These are phyloP conservation scores for Coprinopsis marcescibilis DNA, from an alignment of 768 basidiomycete genomes.

Conservation along the genomic window DNA sequence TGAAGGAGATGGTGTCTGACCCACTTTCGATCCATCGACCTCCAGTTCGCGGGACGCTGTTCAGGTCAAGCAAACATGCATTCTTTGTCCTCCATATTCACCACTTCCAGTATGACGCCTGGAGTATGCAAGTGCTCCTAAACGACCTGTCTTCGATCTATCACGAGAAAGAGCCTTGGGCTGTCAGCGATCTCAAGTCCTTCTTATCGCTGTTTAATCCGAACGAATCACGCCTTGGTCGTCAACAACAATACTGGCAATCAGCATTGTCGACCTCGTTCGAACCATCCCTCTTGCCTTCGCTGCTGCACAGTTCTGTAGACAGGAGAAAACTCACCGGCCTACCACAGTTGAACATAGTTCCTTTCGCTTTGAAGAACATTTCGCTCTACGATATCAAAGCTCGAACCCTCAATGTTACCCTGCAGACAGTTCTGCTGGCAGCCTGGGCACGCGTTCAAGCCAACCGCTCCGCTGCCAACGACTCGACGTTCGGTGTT, in stretches of 20 bases:
- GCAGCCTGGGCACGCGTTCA: slow-evolving; percentile 40
- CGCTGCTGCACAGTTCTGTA: background rate
- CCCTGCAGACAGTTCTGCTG: slow-evolving; percentile 35
- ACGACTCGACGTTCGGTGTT: slow-evolving; percentile 33
- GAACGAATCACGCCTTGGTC: background rate
- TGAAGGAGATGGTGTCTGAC: slow-evolving; percentile 20
- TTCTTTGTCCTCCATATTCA: slow-evolving; percentile 31
- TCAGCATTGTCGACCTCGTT: slow-evolving; percentile 10
- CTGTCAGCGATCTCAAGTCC: slow-evolving; percentile 19
- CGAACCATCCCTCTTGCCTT: slow-evolving; percentile 15
- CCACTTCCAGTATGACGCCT: slow-evolving; percentile 48
- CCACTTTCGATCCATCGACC: slow-evolving; percentile 18
- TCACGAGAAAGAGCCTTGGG: slow-evolving; percentile 17
- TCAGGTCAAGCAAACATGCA: slow-evolving; percentile 15
- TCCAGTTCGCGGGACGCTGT: slow-evolving; percentile 21
- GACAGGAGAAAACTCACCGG: background rate
- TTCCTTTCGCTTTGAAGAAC: slow-evolving; percentile 1
- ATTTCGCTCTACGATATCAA: slow-evolving; percentile 33
- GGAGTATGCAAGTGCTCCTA: slow-evolving; percentile 36
- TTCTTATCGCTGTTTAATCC: slow-evolving; percentile 23
- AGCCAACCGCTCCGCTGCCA: slow-evolving; percentile 21
- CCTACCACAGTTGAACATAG: background rate
- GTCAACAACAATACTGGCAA: slow-evolving; percentile 11
- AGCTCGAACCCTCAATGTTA: slow-evolving; percentile 30
- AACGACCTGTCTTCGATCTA: slow-evolving; percentile 35